Base-by-base conservation (phyloP, 75 land plant species). In the Ceratopteris richardii region DNA sequence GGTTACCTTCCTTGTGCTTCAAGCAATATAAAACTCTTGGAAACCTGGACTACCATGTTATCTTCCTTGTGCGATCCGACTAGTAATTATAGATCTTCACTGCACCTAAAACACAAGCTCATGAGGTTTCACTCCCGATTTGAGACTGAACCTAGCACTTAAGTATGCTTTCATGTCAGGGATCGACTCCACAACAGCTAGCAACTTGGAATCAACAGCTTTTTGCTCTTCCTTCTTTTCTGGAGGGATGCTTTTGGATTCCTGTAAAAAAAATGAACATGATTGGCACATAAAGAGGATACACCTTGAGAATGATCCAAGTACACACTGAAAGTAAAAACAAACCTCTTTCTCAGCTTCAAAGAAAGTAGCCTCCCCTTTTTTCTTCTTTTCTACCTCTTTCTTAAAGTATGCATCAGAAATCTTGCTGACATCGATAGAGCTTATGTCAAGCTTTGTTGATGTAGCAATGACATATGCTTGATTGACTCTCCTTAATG, bases 51-150 rank as follows among this genome's bases (percentile, higher is more conserved):
- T n/a, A n/a, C n/a, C n/a, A n/a, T n/a, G n/a, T n/a, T n/a, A n/a
- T n/a, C n/a, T n/a, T n/a, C n/a, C n/a, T n/a, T n/a, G n/a, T n/a
- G n/a, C n/a, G n/a, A n/a, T n/a, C n/a, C n/a, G n/a, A n/a, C n/a
- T n/a, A n/a, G n/a, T n/a, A n/a, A n/a, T n/a, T n/a, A n/a, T n/a
- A n/a, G n/a, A n/a, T n/a, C n/a, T n/a, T n/a, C n/a, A n/a, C n/a
- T n/a, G n/a, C n/a, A 51, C 44, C 47, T 70, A 83, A 31, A 84
- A 84, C 1, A 74, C 70, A 24, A 84, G 72, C 66, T 80, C 84
- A 60, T 84, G 87, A 14, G 87, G 87, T 63, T 84, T 84, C 66
- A 74, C 74, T 30, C 87, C 84, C 20, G 77, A 51, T 78, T 67
- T 84, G 41, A 84, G 67, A 16, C 84, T 80, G 57, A 84, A 84